Evolutionary conservation across 768 basidiomycete genomes (phyloP), one percentile per base, ranked within the genome.

Genomic region (Suillus decipiens): DNA sequence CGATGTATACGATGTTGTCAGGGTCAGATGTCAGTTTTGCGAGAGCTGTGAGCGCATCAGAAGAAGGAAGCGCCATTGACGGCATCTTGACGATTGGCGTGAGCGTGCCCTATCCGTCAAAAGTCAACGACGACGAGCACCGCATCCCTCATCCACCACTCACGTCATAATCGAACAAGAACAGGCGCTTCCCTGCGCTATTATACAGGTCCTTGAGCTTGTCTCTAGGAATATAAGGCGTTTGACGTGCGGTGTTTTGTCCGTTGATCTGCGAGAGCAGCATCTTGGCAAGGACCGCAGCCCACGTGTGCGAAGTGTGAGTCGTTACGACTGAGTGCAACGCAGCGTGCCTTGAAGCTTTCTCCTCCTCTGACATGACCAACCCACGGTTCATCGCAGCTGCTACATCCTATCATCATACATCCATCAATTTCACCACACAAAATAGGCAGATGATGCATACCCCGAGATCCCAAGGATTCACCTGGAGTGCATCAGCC

Each of bases 11-110:
- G 48, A 97, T 68, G 76, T 99, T 99, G 70, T 81, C 82, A 28
- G 96, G 93, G 75, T 98, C 96, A 17, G 80, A 77, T 1, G 89
- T 78, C 41, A 99, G 84, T 63, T 80, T 80, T 60, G 84, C 76
- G 63, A 99, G 88, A 0, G 92, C 92, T 59, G 82, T 79, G 48
- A 96, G 84, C 3, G 96, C 89, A 22, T 82, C 80, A 7, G 82
- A 74, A 1, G 93, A 90, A 0, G 96, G 96, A 2, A 88, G 77
- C 3, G 96, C 96, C 80, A 90, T 90, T 57, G 89, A 87, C 0
- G 96, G 96, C 17, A 86, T 86, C 80, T 95, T 96, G 74, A 99
- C 96, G 76, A 99, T 98, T 2, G 96, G 96, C 1, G 96, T 89
- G 64, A 99, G 88, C 0, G 96, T 99, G 7, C 96, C 96, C 92